Evolutionary conservation across 2,329 filamentous ascomycete genomes (phyloP).

Genomic region (Colletotrichum sp.): DNA sequence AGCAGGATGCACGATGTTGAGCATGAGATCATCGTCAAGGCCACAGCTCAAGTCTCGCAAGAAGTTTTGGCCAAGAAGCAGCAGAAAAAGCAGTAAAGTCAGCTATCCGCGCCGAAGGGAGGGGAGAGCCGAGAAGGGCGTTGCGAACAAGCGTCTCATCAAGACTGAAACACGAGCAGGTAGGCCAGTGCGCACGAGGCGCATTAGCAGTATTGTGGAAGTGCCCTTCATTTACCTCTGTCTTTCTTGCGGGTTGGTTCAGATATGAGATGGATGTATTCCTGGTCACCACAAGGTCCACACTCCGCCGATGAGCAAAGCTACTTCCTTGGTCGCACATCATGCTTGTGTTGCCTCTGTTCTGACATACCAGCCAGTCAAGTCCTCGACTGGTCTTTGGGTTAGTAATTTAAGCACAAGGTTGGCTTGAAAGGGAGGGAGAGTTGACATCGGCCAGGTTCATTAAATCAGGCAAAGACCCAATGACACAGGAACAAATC

Average conservation of each 20-base stretch:
- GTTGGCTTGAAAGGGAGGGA: neutral
- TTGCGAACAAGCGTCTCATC: neutral
- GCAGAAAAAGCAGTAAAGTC: neutral
- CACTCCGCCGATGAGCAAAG: neutral
- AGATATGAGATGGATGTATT: neutral
- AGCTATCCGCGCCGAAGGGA: neutral
- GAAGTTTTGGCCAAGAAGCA: constrained; percentile 35
- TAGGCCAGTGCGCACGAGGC: neutral
- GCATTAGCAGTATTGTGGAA: neutral
- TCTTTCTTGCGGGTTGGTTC: neutral
- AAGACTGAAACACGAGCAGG: neutral
- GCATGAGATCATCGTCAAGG: constrained; percentile 80
- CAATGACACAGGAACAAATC: neutral
- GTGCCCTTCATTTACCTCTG: neutral
- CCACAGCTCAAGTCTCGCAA: constrained; percentile 56
- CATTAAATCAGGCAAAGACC: neutral
- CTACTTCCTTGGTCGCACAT: neutral
- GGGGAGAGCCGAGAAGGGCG: neutral
- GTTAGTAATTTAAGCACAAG: neutral
- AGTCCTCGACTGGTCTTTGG: neutral
- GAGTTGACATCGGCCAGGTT: neutral
- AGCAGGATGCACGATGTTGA: constrained; percentile 75
- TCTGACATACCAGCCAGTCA: neutral
- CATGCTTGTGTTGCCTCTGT: neutral
- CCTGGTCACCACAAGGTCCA: neutral